Base-by-base conservation (phyloP, 805 yeast species). In the Yarrowia sp. region DNA sequence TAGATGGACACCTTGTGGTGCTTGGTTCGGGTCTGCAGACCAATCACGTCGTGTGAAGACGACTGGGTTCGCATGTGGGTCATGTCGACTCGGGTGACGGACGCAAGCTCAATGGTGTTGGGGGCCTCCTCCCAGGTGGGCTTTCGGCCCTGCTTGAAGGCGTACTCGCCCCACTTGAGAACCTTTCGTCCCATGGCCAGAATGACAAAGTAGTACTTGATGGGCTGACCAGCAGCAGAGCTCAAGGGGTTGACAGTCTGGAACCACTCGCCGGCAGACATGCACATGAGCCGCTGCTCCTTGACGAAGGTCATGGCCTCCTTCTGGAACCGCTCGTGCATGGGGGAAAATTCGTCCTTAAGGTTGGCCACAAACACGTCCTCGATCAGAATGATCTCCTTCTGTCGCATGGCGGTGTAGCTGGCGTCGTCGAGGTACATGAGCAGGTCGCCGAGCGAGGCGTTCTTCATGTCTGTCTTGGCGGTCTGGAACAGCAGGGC, bases 191-290 rank as follows among this genome's bases (percentile, higher is more conserved):
- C 87, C 13, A 93, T 90, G 2, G 93, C 87, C 50, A 90, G 77
- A 10, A 86, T 60, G 88, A 81, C 74, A 84, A 90, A 74, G 82
- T 86, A 69, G 68, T 33, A 56, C 55, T 63, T 58, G 47, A 36
- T 43, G 56, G 46, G 42, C 52, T 50, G 24, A 17, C 60, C 46
- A 24, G 42, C 66, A 44, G 42, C 44, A 5, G 55, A 36, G 24
- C 8, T 34, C 66, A 61, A 38, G 36, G 66, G 66, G 55, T 61
- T 61, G 42, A 30, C 24, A 1, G 87, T 83, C 74, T 81, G 88
- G 14, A 89, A 93, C 96, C 96, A 91, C 1, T 90, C 84, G 1
- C 97, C 97, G 73, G 84, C 86, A 34, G 91, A 86, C 60, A 91
- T 77, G 73, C 86, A 87, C 68, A 89, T 77, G 55, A 88, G 86